Evolutionary conservation across 225 moss, liverwort and hornwort genomes (phyloP).

Genomic region (Bryum argenteum): DNA sequence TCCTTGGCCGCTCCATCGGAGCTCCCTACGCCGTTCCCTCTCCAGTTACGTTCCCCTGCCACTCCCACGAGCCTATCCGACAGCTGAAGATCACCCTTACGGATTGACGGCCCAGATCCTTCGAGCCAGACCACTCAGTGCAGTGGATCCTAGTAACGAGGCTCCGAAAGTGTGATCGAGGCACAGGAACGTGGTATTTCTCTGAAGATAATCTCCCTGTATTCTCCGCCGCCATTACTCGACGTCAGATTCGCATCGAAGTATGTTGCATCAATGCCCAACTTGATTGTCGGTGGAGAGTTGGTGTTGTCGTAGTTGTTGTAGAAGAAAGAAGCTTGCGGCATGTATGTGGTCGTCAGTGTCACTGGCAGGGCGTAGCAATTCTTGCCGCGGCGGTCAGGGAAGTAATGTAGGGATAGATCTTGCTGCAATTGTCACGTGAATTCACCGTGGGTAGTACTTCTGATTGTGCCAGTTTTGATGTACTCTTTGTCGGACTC

Average conservation of each 20-base stretch:
- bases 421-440: neutral
- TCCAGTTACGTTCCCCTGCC: too few relatives aligned
- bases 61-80: too few relatives aligned
- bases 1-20: too few relatives aligned
- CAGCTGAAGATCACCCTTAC: too few relatives aligned
- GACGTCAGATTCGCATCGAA: neutral
- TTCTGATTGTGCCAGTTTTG: neutral
- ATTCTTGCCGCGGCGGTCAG: constrained; percentile 15
- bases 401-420: constrained; percentile 14
- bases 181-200: too few relatives aligned
- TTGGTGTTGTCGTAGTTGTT: constrained; percentile 17
- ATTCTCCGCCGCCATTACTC: neutral
- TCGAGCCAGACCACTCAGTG: too few relatives aligned
- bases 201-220: neutral
- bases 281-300: neutral
- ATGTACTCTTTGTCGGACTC: constrained; percentile 10
- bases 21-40: too few relatives aligned
- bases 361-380: constrained; percentile 19
- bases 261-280: constrained; percentile 8
- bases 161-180: too few relatives aligned
- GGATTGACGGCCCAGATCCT: too few relatives aligned
- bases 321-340: constrained; percentile 21
- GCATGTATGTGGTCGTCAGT: neutral
- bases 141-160: too few relatives aligned
- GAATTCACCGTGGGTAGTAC: rapidly evolving